These are phyloP conservation scores for Mycena rosella DNA, from an alignment of 768 basidiomycete genomes.

Conservation along the genomic window DNA sequence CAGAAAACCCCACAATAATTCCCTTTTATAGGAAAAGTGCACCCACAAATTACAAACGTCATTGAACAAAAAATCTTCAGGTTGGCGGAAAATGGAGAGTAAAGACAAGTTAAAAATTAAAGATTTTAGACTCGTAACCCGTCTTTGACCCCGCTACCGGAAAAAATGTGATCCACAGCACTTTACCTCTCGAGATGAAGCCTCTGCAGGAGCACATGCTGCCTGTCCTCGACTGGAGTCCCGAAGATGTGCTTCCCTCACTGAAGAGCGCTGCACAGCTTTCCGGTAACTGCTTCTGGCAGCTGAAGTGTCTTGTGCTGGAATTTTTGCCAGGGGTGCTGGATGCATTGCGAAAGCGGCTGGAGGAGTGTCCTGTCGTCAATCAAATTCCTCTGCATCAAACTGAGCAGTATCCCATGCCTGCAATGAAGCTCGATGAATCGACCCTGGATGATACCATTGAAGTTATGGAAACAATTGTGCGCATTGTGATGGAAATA, in stretches of 20 bases:
- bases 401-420: conserved; percentile 31
- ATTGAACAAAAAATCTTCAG: no score
- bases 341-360: not conserved
- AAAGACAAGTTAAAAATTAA: no score
- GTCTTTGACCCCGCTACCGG: no score
- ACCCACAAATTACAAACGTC: no score
- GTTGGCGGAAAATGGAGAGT: no score
- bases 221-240: conserved; percentile 11
- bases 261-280: conserved; percentile 3
- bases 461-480: not conserved
- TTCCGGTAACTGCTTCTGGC: conserved; percentile 6
- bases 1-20: no score
- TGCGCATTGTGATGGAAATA: conserved; percentile 24
- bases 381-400: conserved; percentile 33
- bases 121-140: no score
- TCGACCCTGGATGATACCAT: conserved; percentile 31
- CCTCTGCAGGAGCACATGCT: conserved; percentile 14
- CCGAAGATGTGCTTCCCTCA: conserved; percentile 2
- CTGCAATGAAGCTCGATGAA: conserved; percentile 37
- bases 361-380: conserved; percentile 4
- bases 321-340: conserved; percentile 19
- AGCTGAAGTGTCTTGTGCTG: conserved; percentile 13
- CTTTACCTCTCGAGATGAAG: conserved; percentile 6
- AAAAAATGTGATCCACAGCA: no score
- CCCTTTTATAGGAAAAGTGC: no score